Percentiles rank a stretch among this genome's conserved stretches.
Conservation (phyloP, 345 rosid genomes). For the Pistacia integerrima region DNA sequence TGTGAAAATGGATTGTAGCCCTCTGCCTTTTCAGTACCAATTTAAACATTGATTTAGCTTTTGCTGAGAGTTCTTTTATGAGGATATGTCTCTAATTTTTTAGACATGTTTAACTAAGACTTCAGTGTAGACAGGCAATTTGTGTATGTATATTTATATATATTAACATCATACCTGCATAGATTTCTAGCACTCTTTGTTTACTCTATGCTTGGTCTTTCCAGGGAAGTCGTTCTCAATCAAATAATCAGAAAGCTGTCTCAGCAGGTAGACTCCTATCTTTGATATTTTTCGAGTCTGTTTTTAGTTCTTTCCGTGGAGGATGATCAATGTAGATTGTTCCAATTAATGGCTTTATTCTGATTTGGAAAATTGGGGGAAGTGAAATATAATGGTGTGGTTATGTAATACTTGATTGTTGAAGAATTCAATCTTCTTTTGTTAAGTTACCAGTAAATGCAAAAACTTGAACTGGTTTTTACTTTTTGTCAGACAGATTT, state of each 20-base stretch:
- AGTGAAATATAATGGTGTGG: neutral
- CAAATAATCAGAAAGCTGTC: conserved; percentile 24
- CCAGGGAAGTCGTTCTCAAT: conserved; percentile 36
- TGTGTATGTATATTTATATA: neutral
- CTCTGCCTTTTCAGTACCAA: neutral
- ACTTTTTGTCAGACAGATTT: neutral
- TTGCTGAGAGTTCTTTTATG: neutral
- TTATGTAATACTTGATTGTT: neutral
- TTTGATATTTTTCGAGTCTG: neutral
- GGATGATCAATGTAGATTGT: neutral
- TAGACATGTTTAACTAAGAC: neutral
- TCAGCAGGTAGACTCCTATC: conserved; percentile 24
- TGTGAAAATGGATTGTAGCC: neutral
- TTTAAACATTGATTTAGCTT: neutral
- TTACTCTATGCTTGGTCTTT: conserved; percentile 23
- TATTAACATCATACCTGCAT: neutral
- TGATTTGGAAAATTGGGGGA: conserved; percentile 3
- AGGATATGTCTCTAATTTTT: neutral
- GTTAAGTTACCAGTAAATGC: neutral
- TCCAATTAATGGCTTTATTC: neutral
- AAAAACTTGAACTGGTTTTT: neutral
- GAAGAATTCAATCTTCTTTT: neutral
- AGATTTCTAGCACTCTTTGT: neutral
- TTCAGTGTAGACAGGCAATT: too few relatives aligned
- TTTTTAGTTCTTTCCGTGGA: conserved; percentile 1